Base-by-base conservation (phyloP, 1,284 basidiomycete species). In the Leccinum cinnamomeum region DNA sequence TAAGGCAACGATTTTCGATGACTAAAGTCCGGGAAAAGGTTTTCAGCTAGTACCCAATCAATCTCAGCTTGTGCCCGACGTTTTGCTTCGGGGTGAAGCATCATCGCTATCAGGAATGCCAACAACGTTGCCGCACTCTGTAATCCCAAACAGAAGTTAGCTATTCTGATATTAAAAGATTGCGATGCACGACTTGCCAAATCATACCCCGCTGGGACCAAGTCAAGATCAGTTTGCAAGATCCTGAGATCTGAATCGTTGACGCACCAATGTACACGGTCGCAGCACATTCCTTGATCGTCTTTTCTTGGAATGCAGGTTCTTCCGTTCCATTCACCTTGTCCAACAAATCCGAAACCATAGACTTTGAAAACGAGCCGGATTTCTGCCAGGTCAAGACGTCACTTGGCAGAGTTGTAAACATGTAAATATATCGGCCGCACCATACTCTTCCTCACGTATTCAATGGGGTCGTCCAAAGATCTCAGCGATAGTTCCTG, bases 41-140 rank as follows among this genome's bases (percentile, higher is more conserved):
- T 58, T 12, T 56, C 55, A 10, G 57, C 59, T 16, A 77, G 37
- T 51, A 74, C 59, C 3, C 64, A 59, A 30, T 77, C 73, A 0
- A 77, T 67, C 61, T 77, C 75, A 3, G 64, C 68, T 41, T 73
- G 76, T 16, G 75, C 75, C 2, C 70, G 70, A 56, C 56, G 64
- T 53, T 75, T 72, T 37, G 64, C 59, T 5, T 76, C 72, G 0
- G 73, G 73, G 50, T 75, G 67, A n/a, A 75, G 68, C 7, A 65
- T 55, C 76, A 75, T 75, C n/a, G 69, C 69, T 53, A 76, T 68
- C 33, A 76, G 1, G 33, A 75, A 75, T 12, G 65, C 48, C 35
- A 37, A 3, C 35, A 37, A 3, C 10, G 68, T 67, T 4, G 75
- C 64, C 48, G 66, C 57, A 11, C 65, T 76, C 74, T 77, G 57